Percentiles rank a stretch among this genome's conserved stretches.
Conservation (phyloP, 179 eudicot genomes). For the Silene noctiflora region DNA sequence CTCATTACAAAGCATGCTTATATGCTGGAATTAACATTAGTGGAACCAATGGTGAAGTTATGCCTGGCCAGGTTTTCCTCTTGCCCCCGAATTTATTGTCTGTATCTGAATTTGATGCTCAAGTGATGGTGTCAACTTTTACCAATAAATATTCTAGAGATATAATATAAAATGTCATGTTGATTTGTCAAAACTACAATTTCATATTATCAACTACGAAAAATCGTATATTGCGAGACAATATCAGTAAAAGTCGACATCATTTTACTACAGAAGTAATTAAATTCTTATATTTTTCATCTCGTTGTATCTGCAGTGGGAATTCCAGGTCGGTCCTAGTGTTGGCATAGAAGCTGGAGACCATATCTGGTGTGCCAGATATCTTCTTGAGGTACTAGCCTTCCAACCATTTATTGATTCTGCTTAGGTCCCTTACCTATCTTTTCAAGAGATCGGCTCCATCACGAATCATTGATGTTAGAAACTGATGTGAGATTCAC, state of each 20-base stretch:
- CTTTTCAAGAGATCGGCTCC: too few species aligned
- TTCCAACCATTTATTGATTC: neutral
- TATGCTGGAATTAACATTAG: constrained; percentile 67
- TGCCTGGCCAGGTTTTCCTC: constrained; percentile 65
- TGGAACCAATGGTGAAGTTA: constrained; percentile 75
- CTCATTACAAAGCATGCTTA: constrained; percentile 73
- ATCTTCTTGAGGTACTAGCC: constrained; percentile 56
- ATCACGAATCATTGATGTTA: too few species aligned
- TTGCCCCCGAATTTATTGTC: neutral
- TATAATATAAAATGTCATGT: too few species aligned
- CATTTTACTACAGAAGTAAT: neutral
- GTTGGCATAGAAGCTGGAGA: constrained; percentile 65
- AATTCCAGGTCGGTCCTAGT: constrained; percentile 68
- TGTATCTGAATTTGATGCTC: too few species aligned
- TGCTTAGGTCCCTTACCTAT: too few species aligned
- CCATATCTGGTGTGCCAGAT: constrained; percentile 65
- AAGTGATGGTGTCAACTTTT: too few species aligned
- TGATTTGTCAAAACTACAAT: too few species aligned
- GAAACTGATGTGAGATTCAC: too few species aligned
- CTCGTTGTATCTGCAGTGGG: constrained; percentile 44
- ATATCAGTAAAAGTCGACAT: neutral
- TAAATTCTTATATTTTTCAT: neutral
- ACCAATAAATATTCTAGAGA: too few species aligned
- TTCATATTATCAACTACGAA: neutral
- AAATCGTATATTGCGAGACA: neutral